Evolutionary conservation across 2,329 filamentous ascomycete genomes (phyloP), one percentile per base, ranked within the genome.

Genomic region (Exophiala mesophila): DNA sequence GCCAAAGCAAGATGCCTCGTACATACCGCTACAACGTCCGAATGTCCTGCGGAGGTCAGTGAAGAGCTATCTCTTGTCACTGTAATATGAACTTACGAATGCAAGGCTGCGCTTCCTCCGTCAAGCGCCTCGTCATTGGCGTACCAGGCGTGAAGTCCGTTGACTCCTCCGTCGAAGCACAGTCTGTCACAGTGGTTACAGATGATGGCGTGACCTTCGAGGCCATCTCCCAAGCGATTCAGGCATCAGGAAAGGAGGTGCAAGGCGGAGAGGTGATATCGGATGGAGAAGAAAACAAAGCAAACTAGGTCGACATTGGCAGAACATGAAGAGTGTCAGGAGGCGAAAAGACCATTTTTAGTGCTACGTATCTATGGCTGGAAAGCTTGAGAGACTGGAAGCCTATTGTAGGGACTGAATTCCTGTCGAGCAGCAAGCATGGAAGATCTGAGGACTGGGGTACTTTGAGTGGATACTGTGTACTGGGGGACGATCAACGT

Each of bases 21-120:
- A 36, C 34, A 21, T 36, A 36, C 34, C 19, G 34, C 34, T 36
- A 36, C 34, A 36, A 36, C 23, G 34, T 36, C 34, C 23, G 16
- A 36, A 36, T 36, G 34, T 36, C 34, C 34, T 36, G 34, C 23
- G 34, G 34, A 36, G 34, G 34, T 36, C 34, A 19, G 34, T 36
- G 34, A 20, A 36, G 23, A 36, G 34, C 34, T 36, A 19, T 36
- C 23, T 20, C 23, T 36, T 36, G 34, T 19, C 34, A 36, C 19
- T 19, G 34, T 36, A 20, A n/a, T 36, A 36, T 36, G 23, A 19
- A 36, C 34, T 36, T 36, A 36, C 34, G 34, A 36, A 36, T 12
- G 19, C 34, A 20, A 36, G 34, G 34, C 34, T 36, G 34, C 23
- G 34, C 34, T 36, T 36, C 34, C 34, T 36, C 34, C 34, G 23